phyloP scores from a whole-genome alignment of 805 yeast genomes.

The Tetrapisispora arboricola region DNA sequence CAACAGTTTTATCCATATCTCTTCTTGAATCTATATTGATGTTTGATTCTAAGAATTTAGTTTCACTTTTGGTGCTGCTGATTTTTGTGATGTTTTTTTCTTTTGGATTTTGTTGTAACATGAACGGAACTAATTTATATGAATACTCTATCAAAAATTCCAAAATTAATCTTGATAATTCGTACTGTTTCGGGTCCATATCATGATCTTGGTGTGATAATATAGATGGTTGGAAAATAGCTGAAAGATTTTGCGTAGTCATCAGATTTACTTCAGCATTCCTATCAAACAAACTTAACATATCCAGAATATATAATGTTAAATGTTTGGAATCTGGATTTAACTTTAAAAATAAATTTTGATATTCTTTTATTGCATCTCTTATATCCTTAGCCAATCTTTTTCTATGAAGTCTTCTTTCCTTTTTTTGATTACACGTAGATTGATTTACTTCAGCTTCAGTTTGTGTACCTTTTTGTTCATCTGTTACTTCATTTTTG shows the following conservation, averaged over 20 bases:
- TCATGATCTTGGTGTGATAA: constrained; percentile 85
- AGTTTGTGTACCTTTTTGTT: constrained; percentile 1
- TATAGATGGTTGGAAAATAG: constrained; percentile 90
- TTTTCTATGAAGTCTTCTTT: constrained; percentile 40
- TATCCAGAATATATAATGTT: constrained; percentile 73
- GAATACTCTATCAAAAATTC: constrained; percentile 81
- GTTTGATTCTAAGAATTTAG: background rate
- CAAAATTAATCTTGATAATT: constrained; percentile 69
- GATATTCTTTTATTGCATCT: constrained; percentile 60
- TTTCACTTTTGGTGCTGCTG: background rate
- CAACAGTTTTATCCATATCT: background rate
- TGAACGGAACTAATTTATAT: constrained; percentile 59
- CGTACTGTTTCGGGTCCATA: constrained; percentile 80
- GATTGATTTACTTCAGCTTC: constrained; percentile 14
- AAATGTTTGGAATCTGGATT: constrained; percentile 70
- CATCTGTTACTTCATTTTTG: constrained; percentile 6
- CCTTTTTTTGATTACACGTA: constrained; percentile 24
- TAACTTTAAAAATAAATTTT: constrained; percentile 50
- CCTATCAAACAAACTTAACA: constrained; percentile 70
- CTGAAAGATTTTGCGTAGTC: constrained; percentile 87
- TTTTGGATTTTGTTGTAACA: constrained; percentile 20
- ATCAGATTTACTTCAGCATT: constrained; percentile 67
- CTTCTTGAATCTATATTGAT: background rate
- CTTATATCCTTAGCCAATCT: constrained; percentile 52
- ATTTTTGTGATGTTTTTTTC: background rate